phyloP scores from a whole-genome alignment of 257 asterid genomes.

The Hygrophila difformis region DNA sequence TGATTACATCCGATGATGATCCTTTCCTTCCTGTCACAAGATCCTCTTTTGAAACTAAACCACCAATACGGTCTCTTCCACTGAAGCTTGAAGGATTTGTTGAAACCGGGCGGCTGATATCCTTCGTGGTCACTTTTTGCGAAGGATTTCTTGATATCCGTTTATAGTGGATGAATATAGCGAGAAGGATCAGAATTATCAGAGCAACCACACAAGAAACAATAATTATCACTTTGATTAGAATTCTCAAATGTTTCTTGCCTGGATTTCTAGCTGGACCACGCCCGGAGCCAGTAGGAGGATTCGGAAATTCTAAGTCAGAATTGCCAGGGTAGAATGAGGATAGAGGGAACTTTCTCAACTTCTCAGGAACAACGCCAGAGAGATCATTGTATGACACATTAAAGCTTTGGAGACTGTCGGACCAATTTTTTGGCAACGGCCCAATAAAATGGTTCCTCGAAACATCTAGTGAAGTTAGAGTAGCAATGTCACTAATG shows the following conservation, averaged over 20 bases:
- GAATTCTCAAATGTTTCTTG: conserved; percentile 35
- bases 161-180: conserved; percentile 36
- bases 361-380: conserved; percentile 80
- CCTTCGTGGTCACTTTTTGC: conserved; percentile 44
- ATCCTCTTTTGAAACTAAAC: conserved; percentile 69
- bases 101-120: conserved; percentile 31
- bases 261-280: conserved; percentile 23
- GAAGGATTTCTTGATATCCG: conserved; percentile 34
- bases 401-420: conserved; percentile 61
- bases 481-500: conserved; percentile 36
- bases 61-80: conserved; percentile 34
- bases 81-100: conserved; percentile 35
- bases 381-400: conserved; percentile 78
- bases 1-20: conserved; percentile 15
- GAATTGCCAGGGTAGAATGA: conserved; percentile 93
- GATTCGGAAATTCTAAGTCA: conserved; percentile 63
- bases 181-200: conserved; percentile 43
- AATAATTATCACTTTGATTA: conserved; percentile 49
- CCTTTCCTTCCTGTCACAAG: conserved; percentile 15
- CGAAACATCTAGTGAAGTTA: conserved; percentile 54
- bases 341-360: conserved; percentile 72
- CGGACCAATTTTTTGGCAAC: conserved; percentile 55
- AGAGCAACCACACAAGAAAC: conserved; percentile 53
- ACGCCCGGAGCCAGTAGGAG: conserved; percentile 38
- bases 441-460: conserved; percentile 62